A percentile compares a stretch with the other conserved stretches of the same genome.
Evolutionary conservation across 1,139 yeast genomes (phyloP).

Genomic region (Tardiomyces depauwii): DNA sequence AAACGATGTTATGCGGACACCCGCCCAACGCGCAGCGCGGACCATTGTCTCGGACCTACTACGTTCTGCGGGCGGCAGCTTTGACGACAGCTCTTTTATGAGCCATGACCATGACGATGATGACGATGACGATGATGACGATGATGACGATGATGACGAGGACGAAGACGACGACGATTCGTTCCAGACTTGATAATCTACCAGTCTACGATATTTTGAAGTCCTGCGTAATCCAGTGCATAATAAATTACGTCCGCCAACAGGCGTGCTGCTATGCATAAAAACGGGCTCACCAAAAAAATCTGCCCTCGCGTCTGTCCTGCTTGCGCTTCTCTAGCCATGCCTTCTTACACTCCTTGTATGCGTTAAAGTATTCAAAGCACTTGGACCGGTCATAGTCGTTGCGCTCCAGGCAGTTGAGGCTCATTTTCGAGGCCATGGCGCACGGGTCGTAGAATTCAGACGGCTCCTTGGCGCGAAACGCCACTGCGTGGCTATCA

Average conservation of each 20-base stretch:
- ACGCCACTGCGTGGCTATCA: constrained; percentile 48
- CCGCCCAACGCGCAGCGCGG: constrained; percentile 18
- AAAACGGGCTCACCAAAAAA: constrained; percentile 9
- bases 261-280: not conserved
- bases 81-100: constrained; percentile 8
- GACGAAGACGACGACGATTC: not conserved
- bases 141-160: not conserved
- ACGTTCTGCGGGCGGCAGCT: constrained; percentile 11
- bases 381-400: constrained; percentile 70
- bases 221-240: not conserved
- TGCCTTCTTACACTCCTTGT: constrained; percentile 81
- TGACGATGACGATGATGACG: constrained; percentile 5
- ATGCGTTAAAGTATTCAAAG: constrained; percentile 81
- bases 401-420: constrained; percentile 66
- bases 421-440: constrained; percentile 77
- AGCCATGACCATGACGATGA: constrained; percentile 6
- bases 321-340: constrained; percentile 39
- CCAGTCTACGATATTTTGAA: not conserved
- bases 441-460: constrained; percentile 89
- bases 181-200: not conserved
- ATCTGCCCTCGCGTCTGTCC: constrained; percentile 24
- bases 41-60: constrained; percentile 16
- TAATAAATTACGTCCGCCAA: not conserved
- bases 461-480: constrained; percentile 62
- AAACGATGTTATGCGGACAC: constrained; percentile 13